phyloP scores from a whole-genome alignment of 768 basidiomycete genomes.

The Kwoniella pini region DNA sequence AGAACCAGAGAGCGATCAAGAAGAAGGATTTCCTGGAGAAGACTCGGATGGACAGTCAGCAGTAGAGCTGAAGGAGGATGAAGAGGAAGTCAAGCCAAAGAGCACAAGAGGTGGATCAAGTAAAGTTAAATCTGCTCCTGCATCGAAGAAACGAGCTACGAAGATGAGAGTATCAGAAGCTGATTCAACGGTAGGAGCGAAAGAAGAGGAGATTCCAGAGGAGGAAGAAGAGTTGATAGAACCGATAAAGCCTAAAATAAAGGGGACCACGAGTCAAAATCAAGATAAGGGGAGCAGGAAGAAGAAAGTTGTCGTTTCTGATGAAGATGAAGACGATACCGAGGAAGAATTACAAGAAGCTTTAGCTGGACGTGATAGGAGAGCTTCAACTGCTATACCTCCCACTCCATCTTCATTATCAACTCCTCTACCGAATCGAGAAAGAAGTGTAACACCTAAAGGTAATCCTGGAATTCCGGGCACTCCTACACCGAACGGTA shows the following conservation, averaged over 20 bases:
- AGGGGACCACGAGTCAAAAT: not conserved
- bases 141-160: conserved; percentile 14
- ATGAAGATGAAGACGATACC: conserved; percentile 23
- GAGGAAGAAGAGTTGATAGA: conserved; percentile 25
- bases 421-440: conserved; percentile 6
- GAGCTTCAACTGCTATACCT: conserved; percentile 14
- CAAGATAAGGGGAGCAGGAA: not conserved
- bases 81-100: conserved; percentile 23
- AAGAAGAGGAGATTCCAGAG: conserved; percentile 10
- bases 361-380: conserved; percentile 14
- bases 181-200: conserved; percentile 13
- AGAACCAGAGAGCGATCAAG: conserved; percentile 14
- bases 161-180: conserved; percentile 14
- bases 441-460: conserved; percentile 6
- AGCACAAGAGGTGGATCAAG: conserved; percentile 12
- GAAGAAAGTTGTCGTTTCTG: conserved; percentile 16
- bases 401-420: conserved; percentile 1
- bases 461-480: conserved; percentile 1
- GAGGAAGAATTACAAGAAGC: conserved; percentile 26
- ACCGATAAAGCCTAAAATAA: conserved; percentile 2
- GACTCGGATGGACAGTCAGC: conserved; percentile 5
- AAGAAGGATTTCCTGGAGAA: conserved; percentile 11
- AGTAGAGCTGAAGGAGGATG: conserved; percentile 11
- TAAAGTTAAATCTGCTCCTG: conserved; percentile 14
- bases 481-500: not conserved